Percentiles rank a stretch among this genome's conserved stretches.
Evolutionary conservation across 1,139 yeast genomes (phyloP).

Genomic region (Saccharomyces hybrid): DNA sequence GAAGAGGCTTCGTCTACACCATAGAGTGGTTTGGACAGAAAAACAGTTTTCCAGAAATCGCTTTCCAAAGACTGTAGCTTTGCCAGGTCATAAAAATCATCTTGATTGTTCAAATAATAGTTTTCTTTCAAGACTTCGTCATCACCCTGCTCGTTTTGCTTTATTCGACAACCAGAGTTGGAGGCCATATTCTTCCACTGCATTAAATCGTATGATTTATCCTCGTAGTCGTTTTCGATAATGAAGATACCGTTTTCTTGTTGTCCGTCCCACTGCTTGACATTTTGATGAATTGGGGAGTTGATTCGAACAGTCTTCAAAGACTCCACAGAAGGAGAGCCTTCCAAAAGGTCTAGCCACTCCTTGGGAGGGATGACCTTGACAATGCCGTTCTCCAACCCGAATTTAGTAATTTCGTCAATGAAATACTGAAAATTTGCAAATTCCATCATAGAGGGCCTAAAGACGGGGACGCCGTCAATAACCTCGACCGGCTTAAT

Average conservation of each 20-base stretch:
- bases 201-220: not conserved
- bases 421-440: conserved; percentile 59
- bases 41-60: not conserved
- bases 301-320: conserved; percentile 38
- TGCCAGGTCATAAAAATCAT: not conserved
- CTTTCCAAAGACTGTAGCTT: not conserved
- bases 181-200: not conserved
- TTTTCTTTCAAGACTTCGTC: not conserved
- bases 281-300: conserved; percentile 68
- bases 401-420: conserved; percentile 55
- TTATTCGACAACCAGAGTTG: not conserved
- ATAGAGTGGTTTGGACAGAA: conserved; percentile 31
- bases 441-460: conserved; percentile 53
- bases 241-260: not conserved
- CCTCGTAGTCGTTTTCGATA: not conserved
- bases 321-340: conserved; percentile 13
- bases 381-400: conserved; percentile 72
- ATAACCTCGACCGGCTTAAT: conserved; percentile 37
- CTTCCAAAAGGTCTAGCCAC: conserved; percentile 39
- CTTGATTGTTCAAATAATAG: not conserved
- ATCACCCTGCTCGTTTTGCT: not conserved
- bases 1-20: conserved; percentile 40
- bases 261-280: conserved; percentile 52
- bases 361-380: conserved; percentile 70
- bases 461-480: conserved; percentile 51